These are phyloP conservation scores for Hyphodiscus sp. DNA, from an alignment of 2,329 filamentous ascomycete species.

Conservation along the genomic window DNA sequence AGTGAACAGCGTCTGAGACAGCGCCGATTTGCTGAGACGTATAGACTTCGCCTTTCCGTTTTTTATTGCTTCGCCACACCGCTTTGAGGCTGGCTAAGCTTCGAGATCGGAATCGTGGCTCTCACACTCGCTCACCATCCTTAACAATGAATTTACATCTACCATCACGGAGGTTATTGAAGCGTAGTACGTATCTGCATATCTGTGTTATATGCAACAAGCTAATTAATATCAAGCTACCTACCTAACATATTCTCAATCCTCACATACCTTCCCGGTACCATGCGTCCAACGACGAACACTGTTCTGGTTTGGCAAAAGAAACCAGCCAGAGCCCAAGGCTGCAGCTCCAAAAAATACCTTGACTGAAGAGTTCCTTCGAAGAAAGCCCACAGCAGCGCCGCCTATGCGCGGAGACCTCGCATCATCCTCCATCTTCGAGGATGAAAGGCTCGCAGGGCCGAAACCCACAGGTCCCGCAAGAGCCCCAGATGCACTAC, in stretches of 20 bases:
- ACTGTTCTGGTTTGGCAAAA: slow-evolving; percentile 11
- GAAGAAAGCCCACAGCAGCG: background rate
- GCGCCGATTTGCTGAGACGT: background rate
- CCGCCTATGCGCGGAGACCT: slow-evolving; percentile 35
- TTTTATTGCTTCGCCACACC: background rate
- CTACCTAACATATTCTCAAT: slow-evolving; percentile 31
- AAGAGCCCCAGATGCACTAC: background rate
- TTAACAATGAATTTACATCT: slow-evolving; percentile 56
- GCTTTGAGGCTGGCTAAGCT: background rate
- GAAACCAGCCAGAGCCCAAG: slow-evolving; percentile 31
- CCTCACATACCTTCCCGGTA: slow-evolving; percentile 31
- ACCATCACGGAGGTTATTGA: slow-evolving; percentile 54
- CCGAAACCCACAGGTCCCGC: slow-evolving; percentile 21
- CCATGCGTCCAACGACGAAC: slow-evolving; percentile 25
- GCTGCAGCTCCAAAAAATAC: slow-evolving; percentile 10
- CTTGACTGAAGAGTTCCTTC: background rate
- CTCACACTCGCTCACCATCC: background rate
- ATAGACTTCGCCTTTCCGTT: background rate
- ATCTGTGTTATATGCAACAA: slow-evolving; percentile 4
- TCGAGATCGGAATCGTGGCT: background rate
- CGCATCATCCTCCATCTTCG: slow-evolving; percentile 45
- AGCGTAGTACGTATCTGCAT: slow-evolving; percentile 45
- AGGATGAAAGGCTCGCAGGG: slow-evolving; percentile 33
- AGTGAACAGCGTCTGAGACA: background rate
- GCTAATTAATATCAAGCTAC: slow-evolving; percentile 22